These are phyloP conservation scores for Colletotrichum siamense DNA, from an alignment of 2,329 filamentous ascomycete genomes.

Conservation along the genomic window DNA sequence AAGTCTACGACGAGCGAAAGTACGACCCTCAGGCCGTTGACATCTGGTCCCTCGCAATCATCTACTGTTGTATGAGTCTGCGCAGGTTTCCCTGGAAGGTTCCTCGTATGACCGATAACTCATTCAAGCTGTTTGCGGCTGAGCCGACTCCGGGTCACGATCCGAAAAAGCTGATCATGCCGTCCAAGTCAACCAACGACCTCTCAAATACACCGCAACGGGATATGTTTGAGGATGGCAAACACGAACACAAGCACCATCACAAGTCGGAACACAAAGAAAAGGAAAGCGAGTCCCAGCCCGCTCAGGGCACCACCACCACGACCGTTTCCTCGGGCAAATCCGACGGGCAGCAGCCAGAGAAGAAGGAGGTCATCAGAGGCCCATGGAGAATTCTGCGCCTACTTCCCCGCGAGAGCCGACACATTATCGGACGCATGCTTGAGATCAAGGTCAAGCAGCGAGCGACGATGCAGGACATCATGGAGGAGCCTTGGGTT, in stretches of 20 bases:
- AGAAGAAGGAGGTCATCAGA: constrained; percentile 81
- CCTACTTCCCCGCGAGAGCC: constrained; percentile 84
- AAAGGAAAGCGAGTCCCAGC: constrained; percentile 2
- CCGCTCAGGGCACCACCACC: constrained; percentile 24
- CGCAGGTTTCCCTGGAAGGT: constrained; percentile 97
- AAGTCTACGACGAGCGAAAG: constrained; percentile 92
- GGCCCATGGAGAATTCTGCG: constrained; percentile 91
- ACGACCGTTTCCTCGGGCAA: background rate
- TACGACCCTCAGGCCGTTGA: constrained; percentile 95
- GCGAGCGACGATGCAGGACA: constrained; percentile 84
- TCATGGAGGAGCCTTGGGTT: constrained; percentile 91
- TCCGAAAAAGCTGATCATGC: constrained; percentile 56
- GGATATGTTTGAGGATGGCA: constrained; percentile 41
- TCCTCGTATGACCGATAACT: constrained; percentile 89
- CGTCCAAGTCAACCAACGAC: constrained; percentile 50
- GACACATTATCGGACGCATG: constrained; percentile 92
- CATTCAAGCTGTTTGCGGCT: constrained; percentile 90
- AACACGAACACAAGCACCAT: constrained; percentile 27
- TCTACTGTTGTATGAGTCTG: constrained; percentile 98
- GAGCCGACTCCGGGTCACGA: constrained; percentile 79
- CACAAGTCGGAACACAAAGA: background rate
- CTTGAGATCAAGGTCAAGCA: constrained; percentile 85
- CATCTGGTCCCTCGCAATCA: constrained; percentile 98
- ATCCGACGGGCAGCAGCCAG: constrained; percentile 29
- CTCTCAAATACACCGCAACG: constrained; percentile 42